Evolutionary conservation across 345 rosid species (phyloP), one percentile per base, ranked within the genome.

Genomic region (Populus tremula): DNA sequence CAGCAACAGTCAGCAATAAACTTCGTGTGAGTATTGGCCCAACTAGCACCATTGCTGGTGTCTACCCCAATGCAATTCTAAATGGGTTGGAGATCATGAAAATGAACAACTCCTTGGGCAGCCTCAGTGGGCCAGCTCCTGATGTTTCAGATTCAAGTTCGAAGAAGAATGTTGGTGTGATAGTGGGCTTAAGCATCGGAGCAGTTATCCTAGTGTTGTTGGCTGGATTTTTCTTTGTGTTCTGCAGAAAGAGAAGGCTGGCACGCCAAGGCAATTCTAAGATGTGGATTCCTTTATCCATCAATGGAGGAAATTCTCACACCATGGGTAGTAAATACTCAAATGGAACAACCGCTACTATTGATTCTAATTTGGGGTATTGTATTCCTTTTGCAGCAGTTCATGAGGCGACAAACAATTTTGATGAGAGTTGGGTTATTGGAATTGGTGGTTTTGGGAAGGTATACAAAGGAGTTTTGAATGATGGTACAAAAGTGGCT

Each of bases 11-110:
- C 29, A 74, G 85, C 76, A 74, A 63, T 33, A 88, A 82, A 79
- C 80, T 94, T 80, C 85, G 82, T 77, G 85, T 94, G 75, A 93
- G 82, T 61, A 75, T 82, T 38, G 85, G 85, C 50, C 85, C 85
- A 23, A 27, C 73, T 39, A 56, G 14, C 53, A 17, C 49, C 35
- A 0, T 69, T 3, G 8, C 29, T 18, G 7, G 21, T 79, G 68
- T 25, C 43, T 63, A 69, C 47, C 86, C 83, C 13, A 53, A 79
- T 64, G 86, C 86, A 20, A 69, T 83, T 38, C 78, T 83, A n/a
- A 83, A 83, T 36, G 86, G 86, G 33, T 31, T 83, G 62, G 86
- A 83, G 76, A 79, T 83, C 75, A 76, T 83, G 86, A 83, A 83
- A 73, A 69, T 83, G 83, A 83, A 79, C 73, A 83, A 83, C 74